Evolutionary conservation across 2,329 filamentous ascomycete genomes (phyloP).

Genomic region (Calonectria pteridis): DNA sequence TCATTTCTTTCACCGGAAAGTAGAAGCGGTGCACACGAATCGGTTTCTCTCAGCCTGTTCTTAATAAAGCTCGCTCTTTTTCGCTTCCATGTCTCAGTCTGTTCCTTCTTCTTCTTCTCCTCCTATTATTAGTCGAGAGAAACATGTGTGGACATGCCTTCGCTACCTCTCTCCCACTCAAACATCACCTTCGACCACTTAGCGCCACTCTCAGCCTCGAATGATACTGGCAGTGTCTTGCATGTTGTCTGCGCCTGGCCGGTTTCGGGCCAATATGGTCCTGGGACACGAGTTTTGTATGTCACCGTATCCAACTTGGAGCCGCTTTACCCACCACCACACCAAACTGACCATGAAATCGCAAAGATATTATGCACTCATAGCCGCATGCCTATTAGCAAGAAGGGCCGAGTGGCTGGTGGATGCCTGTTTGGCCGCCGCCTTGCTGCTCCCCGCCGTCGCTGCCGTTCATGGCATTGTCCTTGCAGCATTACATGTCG

Average conservation of each 20-base stretch:
- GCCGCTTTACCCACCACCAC: neutral
- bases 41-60: neutral
- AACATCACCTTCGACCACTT: neutral
- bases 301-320: conserved; percentile 33
- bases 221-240: conserved; percentile 27
- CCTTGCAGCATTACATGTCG: conserved; percentile 68
- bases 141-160: conserved; percentile 9
- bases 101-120: neutral
- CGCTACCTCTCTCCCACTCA: neutral
- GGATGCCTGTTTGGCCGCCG: conserved; percentile 73
- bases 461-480: conserved; percentile 74
- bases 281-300: conserved; percentile 65
- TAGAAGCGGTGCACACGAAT: neutral
- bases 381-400: conserved; percentile 73
- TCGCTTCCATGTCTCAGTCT: neutral
- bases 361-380: conserved; percentile 71
- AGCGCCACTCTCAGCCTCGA: neutral
- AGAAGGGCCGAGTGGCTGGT: conserved; percentile 72
- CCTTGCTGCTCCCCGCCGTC: conserved; percentile 72
- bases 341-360: neutral
- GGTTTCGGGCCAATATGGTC: conserved; percentile 68
- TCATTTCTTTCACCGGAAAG: neutral
- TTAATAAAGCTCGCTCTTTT: neutral
- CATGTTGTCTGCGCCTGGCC: conserved; percentile 69
- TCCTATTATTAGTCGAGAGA: neutral